Percentiles rank a stretch among this genome's conserved stretches.
Conservation (phyloP, 805 yeast species). For the Saturnispora bothae region DNA sequence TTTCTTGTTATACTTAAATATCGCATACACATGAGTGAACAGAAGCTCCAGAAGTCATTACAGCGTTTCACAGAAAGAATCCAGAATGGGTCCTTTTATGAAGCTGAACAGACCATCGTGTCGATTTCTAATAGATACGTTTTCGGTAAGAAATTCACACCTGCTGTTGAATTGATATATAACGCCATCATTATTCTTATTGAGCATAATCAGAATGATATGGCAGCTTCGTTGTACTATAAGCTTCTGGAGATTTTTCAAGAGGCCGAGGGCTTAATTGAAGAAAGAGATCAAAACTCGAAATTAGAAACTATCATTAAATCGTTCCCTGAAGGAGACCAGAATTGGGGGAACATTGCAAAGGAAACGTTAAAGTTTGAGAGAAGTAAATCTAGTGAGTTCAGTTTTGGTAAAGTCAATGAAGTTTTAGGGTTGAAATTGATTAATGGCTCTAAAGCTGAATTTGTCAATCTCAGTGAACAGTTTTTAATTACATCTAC, state of each 20-base stretch:
- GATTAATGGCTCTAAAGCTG: conserved; percentile 25
- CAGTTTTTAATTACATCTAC: conserved; percentile 20
- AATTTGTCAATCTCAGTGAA: conserved; percentile 21
- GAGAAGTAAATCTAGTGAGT: conserved; percentile 35
- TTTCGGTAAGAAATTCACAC: conserved; percentile 50
- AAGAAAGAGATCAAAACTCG: conserved; percentile 20
- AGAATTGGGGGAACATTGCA: conserved; percentile 55
- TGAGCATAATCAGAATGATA: conserved; percentile 63
- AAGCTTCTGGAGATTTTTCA: conserved; percentile 66
- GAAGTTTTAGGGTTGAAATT: conserved; percentile 63
- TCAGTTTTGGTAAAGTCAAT: conserved; percentile 71
- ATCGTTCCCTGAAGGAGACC: conserved; percentile 40
- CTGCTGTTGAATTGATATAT: conserved; percentile 65
- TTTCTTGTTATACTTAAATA: too few species aligned
- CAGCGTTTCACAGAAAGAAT: conserved; percentile 59
- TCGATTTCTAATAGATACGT: conserved; percentile 83
- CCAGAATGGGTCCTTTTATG: conserved; percentile 70
- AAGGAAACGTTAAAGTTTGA: conserved; percentile 65
- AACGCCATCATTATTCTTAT: conserved; percentile 62
- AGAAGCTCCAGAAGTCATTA: conserved; percentile 47
- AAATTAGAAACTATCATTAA: conserved; percentile 34
- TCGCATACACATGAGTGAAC: conserved; percentile 15
- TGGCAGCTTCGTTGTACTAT: conserved; percentile 65
- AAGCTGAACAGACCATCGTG: conserved; percentile 90
- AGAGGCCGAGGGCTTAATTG: conserved; percentile 29